Evolutionary conservation across 805 yeast species (phyloP).

Genomic region (Crinitomyces ghanaensis): DNA sequence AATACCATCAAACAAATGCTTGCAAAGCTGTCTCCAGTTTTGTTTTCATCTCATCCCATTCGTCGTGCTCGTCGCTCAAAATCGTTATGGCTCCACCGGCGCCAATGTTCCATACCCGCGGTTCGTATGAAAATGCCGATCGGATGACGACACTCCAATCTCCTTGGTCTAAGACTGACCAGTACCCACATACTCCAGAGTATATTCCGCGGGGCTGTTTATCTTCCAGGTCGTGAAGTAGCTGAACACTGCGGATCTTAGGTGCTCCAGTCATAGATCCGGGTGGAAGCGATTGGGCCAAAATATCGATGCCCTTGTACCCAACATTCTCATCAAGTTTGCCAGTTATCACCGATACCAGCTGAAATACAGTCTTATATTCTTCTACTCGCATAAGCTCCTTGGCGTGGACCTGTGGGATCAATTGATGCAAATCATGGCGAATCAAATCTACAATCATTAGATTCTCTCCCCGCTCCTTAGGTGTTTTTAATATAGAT

Average conservation of each 20-base stretch:
- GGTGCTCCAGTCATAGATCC: conserved; percentile 99
- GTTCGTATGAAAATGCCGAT: conserved; percentile 52
- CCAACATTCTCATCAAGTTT: conserved; percentile 26
- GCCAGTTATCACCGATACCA: conserved; percentile 84
- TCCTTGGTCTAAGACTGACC: conserved; percentile 76
- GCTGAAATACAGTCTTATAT: conserved; percentile 79
- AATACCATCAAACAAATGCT: conserved; percentile 34
- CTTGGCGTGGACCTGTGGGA: conserved; percentile 55
- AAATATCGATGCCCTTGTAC: conserved; percentile 68
- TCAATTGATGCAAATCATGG: conserved; percentile 69
- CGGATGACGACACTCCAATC: conserved; percentile 97
- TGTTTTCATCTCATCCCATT: conserved; percentile 82
- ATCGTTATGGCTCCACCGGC: conserved; percentile 98
- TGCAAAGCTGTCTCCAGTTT: conserved; percentile 74
- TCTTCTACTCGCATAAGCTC: conserved; percentile 88
- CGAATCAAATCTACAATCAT: conserved; percentile 96
- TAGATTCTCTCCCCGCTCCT: conserved; percentile 89
- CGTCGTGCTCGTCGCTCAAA: conserved; percentile 68
- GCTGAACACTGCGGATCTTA: conserved; percentile 79
- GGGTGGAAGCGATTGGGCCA: conserved; percentile 78
- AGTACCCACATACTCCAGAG: conserved; percentile 92
- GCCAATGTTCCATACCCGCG: conserved; percentile 65
- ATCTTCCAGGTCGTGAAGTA: conserved; percentile 51
- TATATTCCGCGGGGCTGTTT: conserved; percentile 62
- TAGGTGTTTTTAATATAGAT: conserved; percentile 60